Evolutionary conservation across 331 rosid species (phyloP).

Genomic region (Malus hybrid): DNA sequence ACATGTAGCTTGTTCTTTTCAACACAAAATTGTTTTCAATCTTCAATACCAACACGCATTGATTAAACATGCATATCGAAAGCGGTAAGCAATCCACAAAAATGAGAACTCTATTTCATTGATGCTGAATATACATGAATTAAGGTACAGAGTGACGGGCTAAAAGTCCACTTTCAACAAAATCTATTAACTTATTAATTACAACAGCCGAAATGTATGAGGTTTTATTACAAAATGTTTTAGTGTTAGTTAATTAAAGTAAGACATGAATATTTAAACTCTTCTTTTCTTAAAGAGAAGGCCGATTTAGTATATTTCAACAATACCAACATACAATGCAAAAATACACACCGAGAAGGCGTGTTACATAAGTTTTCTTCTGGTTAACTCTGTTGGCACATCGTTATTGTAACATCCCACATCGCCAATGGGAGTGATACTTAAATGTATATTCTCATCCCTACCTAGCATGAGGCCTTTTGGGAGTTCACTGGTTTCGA

Average conservation of each 20-base stretch:
- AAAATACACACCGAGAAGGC: not conserved
- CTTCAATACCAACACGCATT: not conserved
- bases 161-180: too few relatives aligned
- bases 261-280: rapidly evolving
- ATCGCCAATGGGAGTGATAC: too few relatives aligned
- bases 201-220: rapidly evolving
- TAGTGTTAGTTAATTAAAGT: too few relatives aligned
- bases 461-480: too few relatives aligned
- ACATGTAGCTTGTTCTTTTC: too few relatives aligned
- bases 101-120: not conserved
- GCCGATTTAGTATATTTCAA: too few relatives aligned
- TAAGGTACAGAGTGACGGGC: not conserved
- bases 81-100: not conserved
- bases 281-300: rapidly evolving
- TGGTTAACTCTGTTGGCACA: not conserved
- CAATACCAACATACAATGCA: not conserved
- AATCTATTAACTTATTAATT: too few relatives aligned
- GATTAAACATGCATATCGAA: too few relatives aligned
- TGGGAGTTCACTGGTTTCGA: too few relatives aligned
- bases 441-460: too few relatives aligned
- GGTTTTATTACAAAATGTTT: too few relatives aligned
- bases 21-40: not conserved
- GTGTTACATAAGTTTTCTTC: not conserved
- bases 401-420: not conserved
- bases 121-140: not conserved